A percentile compares a stretch with the other conserved stretches of the same genome.
Evolutionary conservation across 495 filamentous ascomycete species (phyloP).

Genomic region (Lophiotrema nucula): DNA sequence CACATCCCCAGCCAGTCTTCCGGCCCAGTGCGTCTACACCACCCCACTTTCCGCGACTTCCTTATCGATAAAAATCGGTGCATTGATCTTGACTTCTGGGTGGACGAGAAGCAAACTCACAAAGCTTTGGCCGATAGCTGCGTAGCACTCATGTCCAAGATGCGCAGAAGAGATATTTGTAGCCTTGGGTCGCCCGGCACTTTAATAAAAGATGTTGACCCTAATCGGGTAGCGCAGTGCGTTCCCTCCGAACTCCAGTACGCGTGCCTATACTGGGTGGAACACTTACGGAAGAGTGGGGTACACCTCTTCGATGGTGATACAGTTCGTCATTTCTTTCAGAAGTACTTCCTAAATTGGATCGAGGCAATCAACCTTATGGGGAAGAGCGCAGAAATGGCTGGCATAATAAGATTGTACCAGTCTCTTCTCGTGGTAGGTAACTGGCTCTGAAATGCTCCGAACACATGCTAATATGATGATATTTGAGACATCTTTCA

Average conservation of each 20-base stretch:
- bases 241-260: slow-evolving; percentile 45
- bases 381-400: slow-evolving; percentile 17
- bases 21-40: slow-evolving; percentile 44
- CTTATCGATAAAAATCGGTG: slow-evolving; percentile 43
- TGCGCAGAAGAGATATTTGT: slow-evolving; percentile 46
- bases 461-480: too few relatives aligned
- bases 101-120: slow-evolving; percentile 44
- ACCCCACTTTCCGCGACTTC: slow-evolving; percentile 56
- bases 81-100: slow-evolving; percentile 38
- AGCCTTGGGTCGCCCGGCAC: slow-evolving; percentile 34
- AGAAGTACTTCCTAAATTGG: slow-evolving; percentile 49
- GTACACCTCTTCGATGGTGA: slow-evolving; percentile 27
- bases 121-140: slow-evolving; percentile 38
- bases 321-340: slow-evolving; percentile 40
- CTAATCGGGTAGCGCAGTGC: slow-evolving; percentile 47
- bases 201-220: slow-evolving; percentile 29
- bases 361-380: slow-evolving; percentile 46
- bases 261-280: slow-evolving; percentile 42
- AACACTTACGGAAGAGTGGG: slow-evolving; percentile 45
- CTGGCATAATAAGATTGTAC: slow-evolving; percentile 1
- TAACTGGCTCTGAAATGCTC: too few relatives aligned
- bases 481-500: too few relatives aligned
- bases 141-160: slow-evolving; percentile 37
- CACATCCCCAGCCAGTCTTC: slow-evolving; percentile 36
- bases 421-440: slow-evolving; percentile 2